These are phyloP conservation scores for Pythium apleroticum DNA, from an alignment of 352 stramenopile species.

Conservation along the genomic window DNA sequence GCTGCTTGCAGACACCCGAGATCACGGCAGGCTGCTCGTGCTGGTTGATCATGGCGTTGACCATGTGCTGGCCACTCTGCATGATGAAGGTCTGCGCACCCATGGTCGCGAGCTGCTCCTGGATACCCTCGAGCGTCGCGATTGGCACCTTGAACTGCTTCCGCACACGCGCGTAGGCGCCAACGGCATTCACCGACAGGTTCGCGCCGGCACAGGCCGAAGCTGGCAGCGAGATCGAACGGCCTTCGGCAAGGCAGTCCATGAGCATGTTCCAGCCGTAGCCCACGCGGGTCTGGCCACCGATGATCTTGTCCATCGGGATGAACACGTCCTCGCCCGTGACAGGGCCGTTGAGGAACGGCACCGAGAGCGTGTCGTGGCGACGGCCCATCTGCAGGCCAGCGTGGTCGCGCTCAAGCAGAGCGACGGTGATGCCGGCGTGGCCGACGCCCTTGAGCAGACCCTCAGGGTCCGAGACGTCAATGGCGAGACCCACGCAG, in stretches of 20 bases:
- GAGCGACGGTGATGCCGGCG: conserved; percentile 95
- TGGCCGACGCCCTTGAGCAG: conserved; percentile 92
- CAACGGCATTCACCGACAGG: conserved; percentile 91
- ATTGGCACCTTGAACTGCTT: conserved; percentile 99
- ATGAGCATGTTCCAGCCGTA: conserved; percentile 99
- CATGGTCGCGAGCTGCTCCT: conserved; percentile 95
- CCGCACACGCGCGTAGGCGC: conserved; percentile 94
- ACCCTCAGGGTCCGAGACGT: conserved; percentile 94
- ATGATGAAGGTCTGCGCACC: conserved; percentile 94
- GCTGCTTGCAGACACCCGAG: conserved; percentile 98
- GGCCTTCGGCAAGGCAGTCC: conserved; percentile 97
- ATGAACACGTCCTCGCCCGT: conserved; percentile 97
- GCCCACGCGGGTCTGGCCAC: conserved; percentile 94
- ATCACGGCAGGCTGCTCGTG: conserved; percentile 98
- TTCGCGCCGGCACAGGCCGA: conserved; percentile 92
- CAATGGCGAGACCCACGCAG: conserved; percentile 96
- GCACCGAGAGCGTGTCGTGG: conserved; percentile 94
- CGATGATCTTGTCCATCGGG: conserved; percentile 97
- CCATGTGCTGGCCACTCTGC: conserved; percentile 94
- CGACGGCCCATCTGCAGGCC: conserved; percentile 94
- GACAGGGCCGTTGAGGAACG: conserved; percentile 99
- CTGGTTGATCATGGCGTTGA: conserved; percentile 99
- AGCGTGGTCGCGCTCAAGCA: conserved; percentile 94
- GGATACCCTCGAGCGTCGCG: conserved; percentile 97
- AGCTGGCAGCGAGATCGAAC: conserved; percentile 95